Percentiles rank a stretch among this genome's conserved stretches.
Evolutionary conservation across 371 early-diverging fungal genomes (phyloP).

Genomic region (Choanephora cucurbitarum): DNA sequence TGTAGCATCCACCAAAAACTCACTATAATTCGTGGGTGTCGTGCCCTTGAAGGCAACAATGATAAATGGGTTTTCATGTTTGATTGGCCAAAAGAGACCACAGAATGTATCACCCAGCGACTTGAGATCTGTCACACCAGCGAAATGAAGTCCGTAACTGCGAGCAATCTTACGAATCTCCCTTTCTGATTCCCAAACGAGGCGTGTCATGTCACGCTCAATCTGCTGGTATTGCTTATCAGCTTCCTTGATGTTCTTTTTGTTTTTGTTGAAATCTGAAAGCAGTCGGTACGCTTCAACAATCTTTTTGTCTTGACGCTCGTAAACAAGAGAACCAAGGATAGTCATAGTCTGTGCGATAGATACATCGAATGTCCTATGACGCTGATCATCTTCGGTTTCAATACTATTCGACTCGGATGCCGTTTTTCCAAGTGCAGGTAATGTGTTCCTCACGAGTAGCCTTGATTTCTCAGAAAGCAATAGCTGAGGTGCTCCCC

Average conservation of each 20-base stretch:
- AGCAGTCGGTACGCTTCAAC: constrained; percentile 25
- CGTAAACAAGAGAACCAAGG: constrained; percentile 41
- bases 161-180: constrained; percentile 26
- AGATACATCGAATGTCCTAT: constrained; percentile 33
- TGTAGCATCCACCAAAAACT: constrained; percentile 44
- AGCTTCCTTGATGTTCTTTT: not conserved
- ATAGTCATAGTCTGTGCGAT: constrained; percentile 34
- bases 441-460: constrained; percentile 21
- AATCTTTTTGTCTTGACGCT: constrained; percentile 47
- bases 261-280: not conserved
- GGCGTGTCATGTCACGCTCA: constrained; percentile 14
- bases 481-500: constrained; percentile 34
- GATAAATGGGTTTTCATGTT: constrained; percentile 30
- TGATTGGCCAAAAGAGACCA: constrained; percentile 31
- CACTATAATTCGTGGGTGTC: constrained; percentile 40
- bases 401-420: not conserved
- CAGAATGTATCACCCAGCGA: constrained; percentile 52
- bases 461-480: constrained; percentile 17
- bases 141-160: constrained; percentile 46
- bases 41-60: constrained; percentile 54
- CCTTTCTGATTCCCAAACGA: constrained; percentile 34
- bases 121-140: constrained; percentile 53
- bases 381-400: constrained; percentile 9
- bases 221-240: not conserved
- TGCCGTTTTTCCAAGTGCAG: constrained; percentile 16